A percentile compares a stretch with the other conserved stretches of the same genome.
Conservation (phyloP, 139 green algal genomes). For the Picochlorum costavermella region DNA sequence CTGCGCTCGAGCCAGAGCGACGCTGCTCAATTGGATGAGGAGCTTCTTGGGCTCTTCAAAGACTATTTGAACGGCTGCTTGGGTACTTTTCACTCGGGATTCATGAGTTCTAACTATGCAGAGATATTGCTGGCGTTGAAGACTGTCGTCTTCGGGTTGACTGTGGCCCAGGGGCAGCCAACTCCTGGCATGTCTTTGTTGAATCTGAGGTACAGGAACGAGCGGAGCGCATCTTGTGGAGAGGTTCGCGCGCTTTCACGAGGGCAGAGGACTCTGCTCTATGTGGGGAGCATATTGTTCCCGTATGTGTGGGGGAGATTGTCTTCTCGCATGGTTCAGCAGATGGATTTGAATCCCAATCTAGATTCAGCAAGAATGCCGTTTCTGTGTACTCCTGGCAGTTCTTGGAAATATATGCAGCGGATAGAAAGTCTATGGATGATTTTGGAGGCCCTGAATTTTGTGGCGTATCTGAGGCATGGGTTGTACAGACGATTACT, state of each 20-base stretch:
- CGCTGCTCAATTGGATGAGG: conserved; percentile 63
- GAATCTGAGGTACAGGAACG: conserved; percentile 77
- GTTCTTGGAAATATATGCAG: conserved; percentile 25
- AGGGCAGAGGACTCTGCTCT: conserved; percentile 40
- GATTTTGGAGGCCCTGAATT: conserved; percentile 42
- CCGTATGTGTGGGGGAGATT: conserved; percentile 55
- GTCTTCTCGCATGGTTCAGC: conserved; percentile 4
- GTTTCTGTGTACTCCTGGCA: conserved; percentile 11
- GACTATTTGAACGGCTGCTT: conserved; percentile 73
- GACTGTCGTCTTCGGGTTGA: conserved; percentile 53
- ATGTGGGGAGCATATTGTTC: conserved; percentile 41
- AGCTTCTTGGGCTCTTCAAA: conserved; percentile 66
- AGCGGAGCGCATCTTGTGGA: conserved; percentile 41
- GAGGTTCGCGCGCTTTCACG: conserved; percentile 51
- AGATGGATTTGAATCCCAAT: background rate
- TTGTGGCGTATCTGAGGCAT: conserved; percentile 52
- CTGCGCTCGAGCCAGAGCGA: conserved; percentile 76
- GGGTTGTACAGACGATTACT: conserved; percentile 71
- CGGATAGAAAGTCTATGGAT: conserved; percentile 29
- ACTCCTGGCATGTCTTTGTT: conserved; percentile 76
- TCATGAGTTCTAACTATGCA: conserved; percentile 28
- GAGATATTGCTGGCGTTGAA: conserved; percentile 49
- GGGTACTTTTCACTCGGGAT: conserved; percentile 2
- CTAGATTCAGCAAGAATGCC: background rate
- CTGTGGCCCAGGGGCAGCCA: conserved; percentile 49